phyloP scores from a whole-genome alignment of 1,284 basidiomycete species.

The Meripilus lineatus region DNA sequence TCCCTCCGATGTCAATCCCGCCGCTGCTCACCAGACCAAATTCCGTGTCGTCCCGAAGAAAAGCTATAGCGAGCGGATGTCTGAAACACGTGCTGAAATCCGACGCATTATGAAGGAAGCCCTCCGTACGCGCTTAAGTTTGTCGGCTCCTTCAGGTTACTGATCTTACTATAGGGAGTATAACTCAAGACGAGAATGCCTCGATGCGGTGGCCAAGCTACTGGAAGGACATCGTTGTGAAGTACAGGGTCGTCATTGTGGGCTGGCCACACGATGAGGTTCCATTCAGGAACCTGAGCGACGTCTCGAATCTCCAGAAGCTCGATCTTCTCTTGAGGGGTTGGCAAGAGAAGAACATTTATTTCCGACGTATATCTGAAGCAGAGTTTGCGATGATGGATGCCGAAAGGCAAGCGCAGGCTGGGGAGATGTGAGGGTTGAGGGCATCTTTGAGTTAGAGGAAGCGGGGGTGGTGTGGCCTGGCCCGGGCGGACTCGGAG shows the following conservation, averaged over 20 bases:
- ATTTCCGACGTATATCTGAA: constrained; percentile 23
- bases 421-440: constrained; percentile 7
- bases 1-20: constrained; percentile 13
- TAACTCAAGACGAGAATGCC: constrained; percentile 23
- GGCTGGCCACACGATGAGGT: constrained; percentile 27
- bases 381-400: constrained; percentile 19
- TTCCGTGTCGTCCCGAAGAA: constrained; percentile 25
- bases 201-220: constrained; percentile 27
- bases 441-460: background rate
- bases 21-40: constrained; percentile 17
- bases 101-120: constrained; percentile 23
- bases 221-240: constrained; percentile 26
- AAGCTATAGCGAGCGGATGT: constrained; percentile 28
- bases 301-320: constrained; percentile 27
- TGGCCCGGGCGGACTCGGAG: constrained; percentile 8
- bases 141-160: background rate
- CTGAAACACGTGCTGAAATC: constrained; percentile 24
- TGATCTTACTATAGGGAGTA: constrained; percentile 15
- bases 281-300: constrained; percentile 29
- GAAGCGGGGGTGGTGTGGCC: constrained; percentile 1
- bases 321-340: constrained; percentile 23
- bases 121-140: constrained; percentile 20
- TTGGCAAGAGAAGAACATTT: constrained; percentile 21
- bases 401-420: constrained; percentile 16
- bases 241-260: constrained; percentile 26